phyloP scores from a whole-genome alignment of 371 early-diverging fungal species.

The Capillidium rhysosporum region DNA sequence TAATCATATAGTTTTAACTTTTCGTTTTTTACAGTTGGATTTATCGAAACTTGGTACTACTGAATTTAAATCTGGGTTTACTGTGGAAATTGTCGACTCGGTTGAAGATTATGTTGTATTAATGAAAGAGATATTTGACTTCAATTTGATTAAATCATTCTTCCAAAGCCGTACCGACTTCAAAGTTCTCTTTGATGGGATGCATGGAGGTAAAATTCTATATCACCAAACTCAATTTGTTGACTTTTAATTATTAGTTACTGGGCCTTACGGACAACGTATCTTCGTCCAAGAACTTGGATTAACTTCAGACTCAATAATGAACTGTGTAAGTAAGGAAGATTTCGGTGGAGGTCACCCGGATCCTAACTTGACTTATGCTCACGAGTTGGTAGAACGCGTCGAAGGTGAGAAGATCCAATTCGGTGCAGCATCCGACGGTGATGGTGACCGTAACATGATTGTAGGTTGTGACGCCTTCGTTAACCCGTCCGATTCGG shows the following conservation, averaged over 20 bases:
- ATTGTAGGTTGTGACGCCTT: constrained; percentile 81
- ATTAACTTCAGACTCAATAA: constrained; percentile 53
- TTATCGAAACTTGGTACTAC: constrained; percentile 41
- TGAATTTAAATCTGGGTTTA: constrained; percentile 26
- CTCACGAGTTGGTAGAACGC: constrained; percentile 79
- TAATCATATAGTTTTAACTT: neutral
- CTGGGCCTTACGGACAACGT: constrained; percentile 77
- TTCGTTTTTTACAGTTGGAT: constrained; percentile 30
- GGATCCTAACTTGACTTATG: constrained; percentile 96
- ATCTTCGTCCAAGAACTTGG: constrained; percentile 82
- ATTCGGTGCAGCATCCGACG: constrained; percentile 92
- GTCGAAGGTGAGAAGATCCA: constrained; percentile 55
- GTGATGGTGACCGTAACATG: constrained; percentile 93
- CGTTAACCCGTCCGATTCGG: constrained; percentile 93
- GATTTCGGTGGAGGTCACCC: constrained; percentile 94
- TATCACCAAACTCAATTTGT: constrained; percentile 19
- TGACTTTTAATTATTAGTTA: constrained; percentile 27
- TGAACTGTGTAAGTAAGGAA: constrained; percentile 59
- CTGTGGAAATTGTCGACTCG: constrained; percentile 75
- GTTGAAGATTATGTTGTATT: constrained; percentile 72
- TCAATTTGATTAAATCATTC: constrained; percentile 56
- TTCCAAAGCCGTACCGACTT: constrained; percentile 45
- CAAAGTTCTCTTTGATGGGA: constrained; percentile 81
- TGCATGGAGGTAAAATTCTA: constrained; percentile 47
- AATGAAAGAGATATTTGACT: constrained; percentile 82